phyloP scores from a whole-genome alignment of 2,329 filamentous ascomycete species.

The Fusarium sp. region DNA sequence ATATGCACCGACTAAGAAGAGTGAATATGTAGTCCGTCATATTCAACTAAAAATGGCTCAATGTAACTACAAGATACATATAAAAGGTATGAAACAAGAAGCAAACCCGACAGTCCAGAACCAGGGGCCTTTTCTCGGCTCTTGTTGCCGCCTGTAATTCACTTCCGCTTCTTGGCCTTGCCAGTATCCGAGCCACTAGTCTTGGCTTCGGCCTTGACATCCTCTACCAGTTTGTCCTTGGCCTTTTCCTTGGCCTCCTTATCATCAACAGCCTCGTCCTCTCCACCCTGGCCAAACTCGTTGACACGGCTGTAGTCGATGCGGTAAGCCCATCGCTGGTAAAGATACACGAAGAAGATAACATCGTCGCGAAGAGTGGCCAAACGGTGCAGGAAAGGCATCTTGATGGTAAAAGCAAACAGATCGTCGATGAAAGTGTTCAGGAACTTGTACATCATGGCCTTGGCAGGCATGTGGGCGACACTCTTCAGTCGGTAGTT shows the following conservation, averaged over 20 bases:
- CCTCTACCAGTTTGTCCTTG: conserved; percentile 54
- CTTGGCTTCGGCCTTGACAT: conserved; percentile 55
- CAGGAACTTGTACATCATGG: conserved; percentile 98
- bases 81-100: not conserved
- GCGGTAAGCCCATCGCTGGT: conserved; percentile 93
- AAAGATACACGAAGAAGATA: conserved; percentile 98
- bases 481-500: conserved; percentile 97
- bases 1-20: not conserved
- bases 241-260: conserved; percentile 58
- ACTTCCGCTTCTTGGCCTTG: conserved; percentile 58
- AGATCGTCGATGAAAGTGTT: conserved; percentile 99
- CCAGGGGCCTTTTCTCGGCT: not conserved
- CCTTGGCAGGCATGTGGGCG: conserved; percentile 95
- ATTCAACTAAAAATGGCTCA: not conserved
- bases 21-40: not conserved
- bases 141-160: conserved; percentile 8
- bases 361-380: conserved; percentile 94
- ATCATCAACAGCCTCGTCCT: conserved; percentile 85
- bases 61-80: not conserved
- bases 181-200: conserved; percentile 63
- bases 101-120: not conserved
- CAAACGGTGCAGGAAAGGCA: conserved; percentile 92
- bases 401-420: conserved; percentile 99
- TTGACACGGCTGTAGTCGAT: conserved; percentile 93
- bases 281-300: conserved; percentile 98